Evolutionary conservation across 306 rosid genomes (phyloP).

Genomic region (Cicer judaicum): DNA sequence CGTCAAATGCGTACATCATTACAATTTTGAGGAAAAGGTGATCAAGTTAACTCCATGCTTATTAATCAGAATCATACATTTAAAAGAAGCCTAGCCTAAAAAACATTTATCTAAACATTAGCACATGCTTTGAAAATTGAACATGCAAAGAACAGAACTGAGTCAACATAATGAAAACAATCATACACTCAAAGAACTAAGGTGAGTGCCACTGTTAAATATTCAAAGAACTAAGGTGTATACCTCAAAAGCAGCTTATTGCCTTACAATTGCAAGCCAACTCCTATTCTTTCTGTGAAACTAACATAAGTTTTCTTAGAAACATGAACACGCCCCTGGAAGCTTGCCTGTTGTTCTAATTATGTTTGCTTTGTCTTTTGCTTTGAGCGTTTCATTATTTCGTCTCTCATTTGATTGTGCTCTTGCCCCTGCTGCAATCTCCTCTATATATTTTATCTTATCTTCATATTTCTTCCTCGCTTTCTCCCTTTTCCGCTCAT

Average conservation of each 20-base stretch:
- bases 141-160: slow-evolving; percentile 34
- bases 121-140: slow-evolving; percentile 33
- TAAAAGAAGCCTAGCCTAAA: too few relatives aligned
- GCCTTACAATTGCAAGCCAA: too few relatives aligned
- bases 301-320: slow-evolving; percentile 54
- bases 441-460: slow-evolving; percentile 50
- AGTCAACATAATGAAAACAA: slow-evolving; percentile 26
- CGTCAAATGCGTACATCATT: slow-evolving; percentile 98
- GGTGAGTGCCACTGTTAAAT: too few relatives aligned
- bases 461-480: slow-evolving; percentile 43
- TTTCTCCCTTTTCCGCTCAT: slow-evolving; percentile 51
- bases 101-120: slow-evolving; percentile 7
- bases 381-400: slow-evolving; percentile 59
- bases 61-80: too few relatives aligned
- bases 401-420: slow-evolving; percentile 58
- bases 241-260: too few relatives aligned
- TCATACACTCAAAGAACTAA: too few relatives aligned
- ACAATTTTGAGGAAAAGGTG: too few relatives aligned
- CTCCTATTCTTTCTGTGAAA: too few relatives aligned
- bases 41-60: too few relatives aligned
- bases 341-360: slow-evolving; percentile 66
- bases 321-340: slow-evolving; percentile 67
- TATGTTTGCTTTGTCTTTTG: slow-evolving; percentile 62
- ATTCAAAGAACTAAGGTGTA: too few relatives aligned
- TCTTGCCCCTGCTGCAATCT: slow-evolving; percentile 66